phyloP scores from a whole-genome alignment of 2,329 filamentous ascomycete species.

The Fusarium metavorans region DNA sequence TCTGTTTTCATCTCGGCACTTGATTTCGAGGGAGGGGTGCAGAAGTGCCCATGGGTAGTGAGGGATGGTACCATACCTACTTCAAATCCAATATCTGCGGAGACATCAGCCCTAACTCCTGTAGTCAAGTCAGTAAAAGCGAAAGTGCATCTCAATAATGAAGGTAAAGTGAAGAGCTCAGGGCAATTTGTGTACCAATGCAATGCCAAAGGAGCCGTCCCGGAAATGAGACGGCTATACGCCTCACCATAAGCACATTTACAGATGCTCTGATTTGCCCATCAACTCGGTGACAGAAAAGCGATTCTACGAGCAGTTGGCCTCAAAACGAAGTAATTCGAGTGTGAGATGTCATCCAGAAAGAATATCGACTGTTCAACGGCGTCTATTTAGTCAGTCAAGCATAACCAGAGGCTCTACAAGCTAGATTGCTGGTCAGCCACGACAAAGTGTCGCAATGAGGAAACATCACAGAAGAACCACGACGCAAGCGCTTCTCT shows the following conservation, averaged over 20 bases:
- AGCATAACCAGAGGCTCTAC: neutral
- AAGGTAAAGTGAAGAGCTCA: neutral
- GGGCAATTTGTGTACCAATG: neutral
- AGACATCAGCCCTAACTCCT: neutral
- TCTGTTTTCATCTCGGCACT: neutral
- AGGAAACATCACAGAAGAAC: neutral
- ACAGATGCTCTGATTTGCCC: conserved; percentile 27
- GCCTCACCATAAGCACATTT: conserved; percentile 26
- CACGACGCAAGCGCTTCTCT: neutral
- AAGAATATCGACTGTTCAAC: neutral
- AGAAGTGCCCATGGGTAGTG: neutral
- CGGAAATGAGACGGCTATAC: conserved; percentile 23
- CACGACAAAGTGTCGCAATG: neutral
- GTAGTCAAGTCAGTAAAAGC: neutral
- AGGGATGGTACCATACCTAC: neutral
- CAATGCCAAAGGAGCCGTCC: neutral
- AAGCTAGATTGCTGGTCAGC: neutral
- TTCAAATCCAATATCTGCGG: neutral
- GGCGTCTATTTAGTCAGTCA: neutral
- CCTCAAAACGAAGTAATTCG: neutral
- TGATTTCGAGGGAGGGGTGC: neutral
- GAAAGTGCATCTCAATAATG: neutral
- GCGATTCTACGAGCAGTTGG: neutral
- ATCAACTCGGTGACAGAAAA: neutral
- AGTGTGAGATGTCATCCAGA: no score